These are phyloP conservation scores for Cyclostephanos tholiformis DNA, from an alignment of 108 stramenopile genomes.

Conservation along the genomic window DNA sequence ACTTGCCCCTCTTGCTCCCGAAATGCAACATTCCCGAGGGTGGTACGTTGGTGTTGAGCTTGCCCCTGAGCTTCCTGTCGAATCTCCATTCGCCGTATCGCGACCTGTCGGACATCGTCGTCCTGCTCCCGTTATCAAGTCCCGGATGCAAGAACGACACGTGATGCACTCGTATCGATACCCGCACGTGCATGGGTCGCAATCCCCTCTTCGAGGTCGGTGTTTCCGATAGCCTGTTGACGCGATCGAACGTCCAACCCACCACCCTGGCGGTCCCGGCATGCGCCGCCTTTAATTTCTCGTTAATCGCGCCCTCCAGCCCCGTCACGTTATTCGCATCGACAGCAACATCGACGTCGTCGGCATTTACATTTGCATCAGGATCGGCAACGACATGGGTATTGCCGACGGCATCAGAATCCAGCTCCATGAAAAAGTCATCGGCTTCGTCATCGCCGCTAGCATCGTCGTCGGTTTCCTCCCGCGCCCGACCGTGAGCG, in stretches of 20 bases:
- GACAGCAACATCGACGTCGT: too few relatives aligned
- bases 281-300: not conserved
- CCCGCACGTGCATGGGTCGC: slow-evolving; percentile 46
- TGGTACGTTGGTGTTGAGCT: not conserved
- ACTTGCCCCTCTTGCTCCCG: slow-evolving; percentile 26
- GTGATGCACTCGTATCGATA: slow-evolving; percentile 49
- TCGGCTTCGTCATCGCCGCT: too few relatives aligned
- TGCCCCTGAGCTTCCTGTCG: not conserved
- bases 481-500: too few relatives aligned
- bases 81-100: slow-evolving; percentile 16
- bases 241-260: slow-evolving; percentile 8
- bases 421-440: too few relatives aligned
- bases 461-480: too few relatives aligned
- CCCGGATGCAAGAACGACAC: slow-evolving; percentile 47
- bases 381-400: too few relatives aligned
- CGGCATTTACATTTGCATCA: too few relatives aligned
- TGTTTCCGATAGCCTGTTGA: not conserved
- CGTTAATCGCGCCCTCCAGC: not conserved
- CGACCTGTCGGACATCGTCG: slow-evolving; percentile 6
- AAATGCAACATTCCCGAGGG: slow-evolving; percentile 32
- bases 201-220: slow-evolving; percentile 14
- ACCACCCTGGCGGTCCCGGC: slow-evolving; percentile 6
- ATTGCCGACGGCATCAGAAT: too few relatives aligned
- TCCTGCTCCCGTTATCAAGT: slow-evolving; percentile 31
- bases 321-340: not conserved